phyloP scores from a whole-genome alignment of 176 grass and related monocot genomes.

The Musa acuminata region DNA sequence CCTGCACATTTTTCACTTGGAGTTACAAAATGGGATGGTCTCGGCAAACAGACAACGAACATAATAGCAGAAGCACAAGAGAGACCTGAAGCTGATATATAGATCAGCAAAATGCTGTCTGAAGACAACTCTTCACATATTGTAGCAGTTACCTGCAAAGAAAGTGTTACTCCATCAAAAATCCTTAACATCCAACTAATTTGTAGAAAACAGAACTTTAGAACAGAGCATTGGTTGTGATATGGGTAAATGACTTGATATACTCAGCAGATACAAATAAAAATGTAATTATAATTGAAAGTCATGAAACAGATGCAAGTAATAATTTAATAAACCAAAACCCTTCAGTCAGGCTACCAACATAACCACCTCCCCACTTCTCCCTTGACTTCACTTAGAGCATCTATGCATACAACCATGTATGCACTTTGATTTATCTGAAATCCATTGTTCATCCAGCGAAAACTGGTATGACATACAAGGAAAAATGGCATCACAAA shows the following conservation, averaged over 20 bases:
- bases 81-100: conserved; percentile 93
- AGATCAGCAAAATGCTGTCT: conserved; percentile 80
- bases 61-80: conserved; percentile 24
- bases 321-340: too few species aligned
- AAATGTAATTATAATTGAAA: too few species aligned
- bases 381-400: too few species aligned
- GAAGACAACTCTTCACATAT: conserved; percentile 73
- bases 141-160: conserved; percentile 71
- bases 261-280: too few species aligned
- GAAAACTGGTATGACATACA: too few species aligned
- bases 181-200: background rate
- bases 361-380: too few species aligned
- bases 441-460: too few species aligned
- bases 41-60: conserved; percentile 20
- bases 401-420: too few species aligned
- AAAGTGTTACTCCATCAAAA: background rate
- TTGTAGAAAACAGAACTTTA: background rate
- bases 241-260: background rate
- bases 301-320: too few species aligned
- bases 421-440: too few species aligned
- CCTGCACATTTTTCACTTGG: conserved; percentile 28
- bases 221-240: background rate
- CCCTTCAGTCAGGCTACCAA: too few species aligned
- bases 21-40: conserved; percentile 21
- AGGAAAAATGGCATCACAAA: too few species aligned